Conservation (phyloP, 352 stramenopile genomes). For the Globisporangium uncinulatum region DNA sequence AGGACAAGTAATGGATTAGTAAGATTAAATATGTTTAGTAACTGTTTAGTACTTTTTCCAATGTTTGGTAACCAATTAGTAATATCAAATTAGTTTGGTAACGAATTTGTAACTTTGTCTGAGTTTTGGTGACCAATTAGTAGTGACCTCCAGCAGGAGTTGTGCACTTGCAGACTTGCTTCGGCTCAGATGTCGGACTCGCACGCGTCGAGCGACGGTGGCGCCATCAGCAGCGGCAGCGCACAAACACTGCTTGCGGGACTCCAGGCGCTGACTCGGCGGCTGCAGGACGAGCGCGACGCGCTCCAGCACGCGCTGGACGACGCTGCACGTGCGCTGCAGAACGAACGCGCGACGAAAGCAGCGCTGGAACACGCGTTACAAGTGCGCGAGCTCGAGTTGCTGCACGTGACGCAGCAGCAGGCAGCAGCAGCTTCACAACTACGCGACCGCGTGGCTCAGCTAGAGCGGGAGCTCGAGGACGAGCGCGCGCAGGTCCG, state of each 20-base stretch:
- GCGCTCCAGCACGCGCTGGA: constrained; percentile 40
- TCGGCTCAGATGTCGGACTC: background rate
- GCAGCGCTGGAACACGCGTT: constrained; percentile 50
- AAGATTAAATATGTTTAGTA: too few species aligned
- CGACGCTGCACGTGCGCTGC: constrained; percentile 37
- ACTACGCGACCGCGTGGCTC: constrained; percentile 35
- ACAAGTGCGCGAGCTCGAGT: constrained; percentile 59
- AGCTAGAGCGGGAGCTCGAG: constrained; percentile 60
- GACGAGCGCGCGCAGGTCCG: constrained; percentile 46
- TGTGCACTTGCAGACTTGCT: background rate
- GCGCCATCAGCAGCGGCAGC: background rate
- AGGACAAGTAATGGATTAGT: too few species aligned
- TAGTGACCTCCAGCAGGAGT: too few species aligned
- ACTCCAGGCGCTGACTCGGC: constrained; percentile 55
- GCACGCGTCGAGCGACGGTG: background rate
- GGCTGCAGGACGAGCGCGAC: constrained; percentile 59
- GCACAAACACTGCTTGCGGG: constrained; percentile 10
- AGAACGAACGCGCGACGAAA: constrained; percentile 28
- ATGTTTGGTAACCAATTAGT: too few species aligned
- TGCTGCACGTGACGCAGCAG: constrained; percentile 52
- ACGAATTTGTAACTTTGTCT: too few species aligned
- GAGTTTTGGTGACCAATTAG: too few species aligned
- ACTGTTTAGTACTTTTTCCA: too few species aligned
- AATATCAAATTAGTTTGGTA: too few species aligned
- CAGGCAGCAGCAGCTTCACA: constrained; percentile 32